phyloP scores from a whole-genome alignment of 179 eudicot genomes.

The Drosera spatulata region DNA sequence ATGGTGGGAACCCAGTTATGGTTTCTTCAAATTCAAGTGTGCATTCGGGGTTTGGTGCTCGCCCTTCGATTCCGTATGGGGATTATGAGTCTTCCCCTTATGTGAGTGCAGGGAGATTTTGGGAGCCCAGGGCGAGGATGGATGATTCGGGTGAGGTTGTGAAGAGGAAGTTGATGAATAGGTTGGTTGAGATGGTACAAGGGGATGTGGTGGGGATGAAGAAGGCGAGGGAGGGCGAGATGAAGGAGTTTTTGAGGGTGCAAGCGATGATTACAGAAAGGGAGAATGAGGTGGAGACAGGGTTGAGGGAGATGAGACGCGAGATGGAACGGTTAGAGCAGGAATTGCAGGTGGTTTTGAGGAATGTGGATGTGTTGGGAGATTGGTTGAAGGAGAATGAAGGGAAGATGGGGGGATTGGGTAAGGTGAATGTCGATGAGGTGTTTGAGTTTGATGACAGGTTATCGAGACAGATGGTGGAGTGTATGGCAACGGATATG shows the following conservation, averaged over 20 bases:
- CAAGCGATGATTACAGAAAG: conserved; percentile 59
- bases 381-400: conserved; percentile 77
- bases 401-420: conserved; percentile 27
- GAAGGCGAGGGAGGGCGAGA: conserved; percentile 64
- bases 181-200: conserved; percentile 60
- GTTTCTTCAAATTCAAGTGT: background rate
- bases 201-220: conserved; percentile 56
- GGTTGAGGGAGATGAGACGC: conserved; percentile 69
- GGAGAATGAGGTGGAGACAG: conserved; percentile 37
- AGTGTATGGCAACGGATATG: conserved; percentile 63
- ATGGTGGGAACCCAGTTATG: conserved; percentile 16
- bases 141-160: conserved; percentile 71
- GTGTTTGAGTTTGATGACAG: conserved; percentile 57
- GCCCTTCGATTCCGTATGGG: too few species aligned
- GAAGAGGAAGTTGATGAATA: conserved; percentile 56
- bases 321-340: conserved; percentile 84
- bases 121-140: conserved; percentile 10
- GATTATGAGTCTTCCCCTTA: too few species aligned
- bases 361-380: conserved; percentile 54
- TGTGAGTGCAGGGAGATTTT: too few species aligned
- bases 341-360: conserved; percentile 75
- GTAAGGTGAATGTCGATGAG: conserved; percentile 32
- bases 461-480: conserved; percentile 78
- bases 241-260: conserved; percentile 64
- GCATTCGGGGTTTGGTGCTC: too few species aligned